These are phyloP conservation scores for Phaeophleospora eucalypticola DNA, from an alignment of 2,329 filamentous ascomycete species.

Conservation along the genomic window DNA sequence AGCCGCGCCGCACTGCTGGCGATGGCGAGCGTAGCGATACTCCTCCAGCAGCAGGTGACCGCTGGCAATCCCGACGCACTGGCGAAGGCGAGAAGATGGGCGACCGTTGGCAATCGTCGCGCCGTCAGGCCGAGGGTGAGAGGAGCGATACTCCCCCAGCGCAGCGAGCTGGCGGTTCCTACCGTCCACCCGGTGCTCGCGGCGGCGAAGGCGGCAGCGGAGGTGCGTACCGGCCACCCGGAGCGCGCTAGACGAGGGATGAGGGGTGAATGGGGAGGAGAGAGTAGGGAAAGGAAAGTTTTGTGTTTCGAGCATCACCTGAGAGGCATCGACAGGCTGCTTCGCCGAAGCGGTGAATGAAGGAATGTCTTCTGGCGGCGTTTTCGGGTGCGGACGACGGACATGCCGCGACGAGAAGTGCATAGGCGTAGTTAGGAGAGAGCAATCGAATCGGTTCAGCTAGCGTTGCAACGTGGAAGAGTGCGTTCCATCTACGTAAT, in stretches of 20 bases:
- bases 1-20: conserved; percentile 15
- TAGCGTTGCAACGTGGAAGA: neutral
- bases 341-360: too few species aligned
- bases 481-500: neutral
- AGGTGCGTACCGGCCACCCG: conserved; percentile 26
- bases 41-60: conserved; percentile 12
- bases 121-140: conserved; percentile 6
- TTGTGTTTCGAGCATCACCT: neutral
- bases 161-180: conserved; percentile 16
- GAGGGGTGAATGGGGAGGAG: neutral
- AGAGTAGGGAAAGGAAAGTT: neutral
- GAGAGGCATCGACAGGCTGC: too few species aligned
- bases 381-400: too few species aligned
- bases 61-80: conserved; percentile 2
- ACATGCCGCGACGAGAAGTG: neutral
- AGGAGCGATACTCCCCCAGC: conserved; percentile 14
- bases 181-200: conserved; percentile 23
- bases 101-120: conserved; percentile 22
- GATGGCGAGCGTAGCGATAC: conserved; percentile 21
- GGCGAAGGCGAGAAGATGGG: conserved; percentile 14
- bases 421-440: too few species aligned
- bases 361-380: too few species aligned
- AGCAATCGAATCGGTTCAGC: neutral
- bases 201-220: conserved; percentile 19
- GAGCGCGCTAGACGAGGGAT: conserved; percentile 10